Evolutionary conservation across 805 yeast species (phyloP).

Genomic region (Pichia gijzeniarum): DNA sequence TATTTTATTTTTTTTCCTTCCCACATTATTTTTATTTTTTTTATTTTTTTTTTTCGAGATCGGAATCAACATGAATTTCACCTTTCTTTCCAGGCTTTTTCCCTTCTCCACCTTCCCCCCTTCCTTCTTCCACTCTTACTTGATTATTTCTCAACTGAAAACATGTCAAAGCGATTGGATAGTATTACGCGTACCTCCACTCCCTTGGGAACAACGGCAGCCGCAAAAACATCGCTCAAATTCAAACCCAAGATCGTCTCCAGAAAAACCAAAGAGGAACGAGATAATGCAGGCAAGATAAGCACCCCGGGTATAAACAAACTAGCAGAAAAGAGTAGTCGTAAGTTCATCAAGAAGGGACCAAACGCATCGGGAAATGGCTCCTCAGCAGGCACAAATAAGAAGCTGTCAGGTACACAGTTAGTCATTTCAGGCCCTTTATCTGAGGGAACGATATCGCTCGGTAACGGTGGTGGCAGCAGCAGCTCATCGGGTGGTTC

Average conservation of each 20-base stretch:
- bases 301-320: constrained; percentile 41
- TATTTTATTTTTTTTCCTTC: no score
- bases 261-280: constrained; percentile 74
- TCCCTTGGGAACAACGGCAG: constrained; percentile 6
- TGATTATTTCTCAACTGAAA: neutral
- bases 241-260: constrained; percentile 87
- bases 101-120: neutral
- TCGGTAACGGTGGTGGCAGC: constrained; percentile 23
- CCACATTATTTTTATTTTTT: no score
- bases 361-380: constrained; percentile 20
- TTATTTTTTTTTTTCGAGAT: no score
- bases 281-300: constrained; percentile 57
- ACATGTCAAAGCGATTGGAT: constrained; percentile 30
- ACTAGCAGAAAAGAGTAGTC: constrained; percentile 7
- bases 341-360: neutral
- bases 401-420: constrained; percentile 43
- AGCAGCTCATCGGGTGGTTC: constrained; percentile 7
- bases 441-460: constrained; percentile 54
- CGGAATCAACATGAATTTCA: no score
- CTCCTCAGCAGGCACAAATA: constrained; percentile 19
- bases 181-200: constrained; percentile 30
- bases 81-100: no score
- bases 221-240: constrained; percentile 48
- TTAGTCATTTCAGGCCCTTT: constrained; percentile 69
- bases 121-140: no score